Evolutionary conservation across 768 basidiomycete species (phyloP).

Genomic region (Lepiota venenata): DNA sequence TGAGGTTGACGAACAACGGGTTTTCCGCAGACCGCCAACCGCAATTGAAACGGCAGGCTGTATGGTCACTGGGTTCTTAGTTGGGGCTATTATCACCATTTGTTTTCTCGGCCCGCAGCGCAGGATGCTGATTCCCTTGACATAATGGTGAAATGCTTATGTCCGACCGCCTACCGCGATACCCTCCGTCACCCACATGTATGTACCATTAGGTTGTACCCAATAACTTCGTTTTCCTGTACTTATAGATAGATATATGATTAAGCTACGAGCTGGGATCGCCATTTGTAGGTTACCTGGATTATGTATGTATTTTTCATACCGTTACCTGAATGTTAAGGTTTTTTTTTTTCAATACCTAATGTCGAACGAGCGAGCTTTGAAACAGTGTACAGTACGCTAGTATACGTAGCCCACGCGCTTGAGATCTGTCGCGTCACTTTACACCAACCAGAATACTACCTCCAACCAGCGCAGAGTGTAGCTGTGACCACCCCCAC

Average conservation of each 20-base stretch:
- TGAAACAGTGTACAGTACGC: too few species aligned
- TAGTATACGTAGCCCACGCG: too few species aligned
- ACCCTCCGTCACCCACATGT: not conserved
- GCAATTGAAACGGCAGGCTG: conserved; percentile 33
- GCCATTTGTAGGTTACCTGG: too few species aligned
- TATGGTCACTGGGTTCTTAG: conserved; percentile 51
- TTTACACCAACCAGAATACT: too few species aligned
- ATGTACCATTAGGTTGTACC: not conserved
- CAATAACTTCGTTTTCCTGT: not conserved
- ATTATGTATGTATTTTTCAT: not conserved
- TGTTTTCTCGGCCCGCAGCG: conserved; percentile 30
- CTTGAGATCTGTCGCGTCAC: too few species aligned
- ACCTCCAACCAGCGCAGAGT: too few species aligned
- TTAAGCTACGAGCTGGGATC: too few species aligned
- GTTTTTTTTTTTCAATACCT: not conserved
- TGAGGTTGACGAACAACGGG: conserved; percentile 11
- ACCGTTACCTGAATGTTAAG: conserved; percentile 33
- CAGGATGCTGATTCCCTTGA: conserved; percentile 28
- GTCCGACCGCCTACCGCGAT: not conserved
- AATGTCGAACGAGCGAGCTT: too few species aligned
- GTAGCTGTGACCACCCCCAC: too few species aligned
- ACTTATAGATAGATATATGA: too few species aligned
- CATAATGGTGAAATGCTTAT: conserved; percentile 14
- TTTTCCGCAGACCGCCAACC: conserved; percentile 15
- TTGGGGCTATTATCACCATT: conserved; percentile 31